Base-by-base conservation (phyloP, 73 alveolate genomes). In the Uronychia setigera region DNA sequence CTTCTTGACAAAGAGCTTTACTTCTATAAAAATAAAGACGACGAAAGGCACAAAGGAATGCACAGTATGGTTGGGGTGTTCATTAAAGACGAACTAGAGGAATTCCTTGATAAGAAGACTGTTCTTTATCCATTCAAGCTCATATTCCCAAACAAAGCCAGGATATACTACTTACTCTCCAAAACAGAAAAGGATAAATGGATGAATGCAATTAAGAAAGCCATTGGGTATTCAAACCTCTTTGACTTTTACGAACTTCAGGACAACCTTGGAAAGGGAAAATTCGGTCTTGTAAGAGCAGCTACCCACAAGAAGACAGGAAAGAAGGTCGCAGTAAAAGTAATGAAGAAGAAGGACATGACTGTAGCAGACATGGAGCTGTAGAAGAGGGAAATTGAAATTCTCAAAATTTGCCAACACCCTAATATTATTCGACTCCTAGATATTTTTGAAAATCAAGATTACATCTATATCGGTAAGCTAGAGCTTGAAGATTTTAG, bases 351-450 rank as follows among this genome's bases (percentile, higher is more conserved):
- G 87, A 93, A 91, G 76, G 93, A 91, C 30, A 95, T 95, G 99
- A 91, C 93, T 78, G 87, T 83, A 30, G 78, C 95, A 60, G 99
- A 95, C 84, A 85, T 95, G 35, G 97, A 95, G 85, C 87, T 93
- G 33, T 89, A 84, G 80, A 96, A 93, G 92, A 75, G 97, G 33
- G 99, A 97, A 83, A 92, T 95, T 59, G 98, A 96, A 83, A 95
- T 95, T 58, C 89, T 97, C 35, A 95, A 97, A 91, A 94, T 97
- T 75, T 97, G 98, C 60, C 95, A 97, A 79, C 98, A 95, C 90
- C 98, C 98, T 29, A 88, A 95, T 86, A 93, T 97, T 76, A 92
- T 97, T 32, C 86, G 93, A 88, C 91, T 97, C 74, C 84, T 94
- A 33, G 98, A 97, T 59, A 92, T 95, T 30, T 95, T 93, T 75